Evolutionary conservation across 345 rosid species (phyloP), one percentile per base, ranked within the genome.

Genomic region (Rubroshorea leprosula): DNA sequence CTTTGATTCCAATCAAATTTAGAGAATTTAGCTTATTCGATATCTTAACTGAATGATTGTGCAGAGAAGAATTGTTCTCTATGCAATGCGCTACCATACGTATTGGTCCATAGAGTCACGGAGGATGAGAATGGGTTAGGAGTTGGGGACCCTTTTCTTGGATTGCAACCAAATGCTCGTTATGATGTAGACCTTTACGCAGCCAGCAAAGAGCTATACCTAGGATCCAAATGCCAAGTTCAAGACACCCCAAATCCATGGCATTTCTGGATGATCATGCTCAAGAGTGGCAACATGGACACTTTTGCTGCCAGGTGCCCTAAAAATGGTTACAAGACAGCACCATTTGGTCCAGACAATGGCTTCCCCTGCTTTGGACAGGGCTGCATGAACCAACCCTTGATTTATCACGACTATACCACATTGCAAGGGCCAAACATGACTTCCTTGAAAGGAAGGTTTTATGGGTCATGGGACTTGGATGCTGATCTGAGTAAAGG

Each of bases 191-290:
- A 83, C 66, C 48, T 66, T 13, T 83, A 80, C 49, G 83, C 87
- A 6, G 85, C 81, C 35, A 62, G 73, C 39, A 81, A 84, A 66
- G 90, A 84, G 49, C 65, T 81, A 35, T 79, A 81, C 60, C 73
- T 81, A 17, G 90, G 85, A 45, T 71, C 77, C 26, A 81, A 79
- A 70, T 84, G 90, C 44, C 69, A 81, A 72, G 79, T 84, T 27
- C 69, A 60, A 52, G 81, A 75, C 74, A 49, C 41, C 21, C 87
- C 87, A 43, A 77, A 69, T 58, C 87, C 85, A 49, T 80, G 86
- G 86, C 83, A 83, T 6, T 83, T 83, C 56, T 78, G 89, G 83
- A 80, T 78, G 89, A 61, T 77, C 68, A 84, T 81, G 86, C 79
- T 84, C 44, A 84, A 84, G 64, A 79, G 61, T 62, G 85, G 90